A percentile compares a stretch with the other conserved stretches of the same genome.
Conservation (phyloP, 2,329 filamentous ascomycete genomes). For the Cladosporium sp. region DNA sequence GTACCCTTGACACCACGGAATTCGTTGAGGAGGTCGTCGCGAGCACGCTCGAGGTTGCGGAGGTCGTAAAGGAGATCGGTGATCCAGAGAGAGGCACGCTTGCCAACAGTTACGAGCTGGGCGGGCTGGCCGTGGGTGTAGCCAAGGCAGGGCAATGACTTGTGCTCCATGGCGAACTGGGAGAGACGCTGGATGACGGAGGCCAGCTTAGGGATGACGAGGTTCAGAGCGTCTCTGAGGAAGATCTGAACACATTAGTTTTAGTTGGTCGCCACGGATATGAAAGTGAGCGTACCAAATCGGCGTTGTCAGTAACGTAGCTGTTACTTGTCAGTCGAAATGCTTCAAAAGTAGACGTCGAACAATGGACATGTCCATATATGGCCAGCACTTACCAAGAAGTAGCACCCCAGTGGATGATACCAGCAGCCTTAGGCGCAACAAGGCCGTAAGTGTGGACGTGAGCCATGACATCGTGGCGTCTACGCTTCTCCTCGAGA, state of each 20-base stretch:
- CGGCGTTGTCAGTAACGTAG: slow-evolving; percentile 70
- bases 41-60: slow-evolving; percentile 65
- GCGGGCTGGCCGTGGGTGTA: slow-evolving; percentile 71
- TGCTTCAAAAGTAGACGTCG: background rate
- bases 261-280: background rate
- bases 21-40: slow-evolving; percentile 54
- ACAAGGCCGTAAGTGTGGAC: slow-evolving; percentile 61
- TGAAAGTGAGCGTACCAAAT: slow-evolving; percentile 44
- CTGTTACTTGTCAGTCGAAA: slow-evolving; percentile 11
- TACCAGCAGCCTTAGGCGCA: slow-evolving; percentile 72
- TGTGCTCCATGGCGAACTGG: slow-evolving; percentile 68
- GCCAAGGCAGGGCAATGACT: slow-evolving; percentile 66
- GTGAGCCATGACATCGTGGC: slow-evolving; percentile 53
- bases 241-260: slow-evolving; percentile 50
- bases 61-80: slow-evolving; percentile 75
- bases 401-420: slow-evolving; percentile 74
- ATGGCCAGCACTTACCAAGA: slow-evolving; percentile 32
- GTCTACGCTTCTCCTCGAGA: slow-evolving; percentile 45
- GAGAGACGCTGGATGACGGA: slow-evolving; percentile 72
- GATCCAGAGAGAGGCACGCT: slow-evolving; percentile 68
- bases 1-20: slow-evolving; percentile 74
- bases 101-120: slow-evolving; percentile 56
- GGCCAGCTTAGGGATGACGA: slow-evolving; percentile 74
- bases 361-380: background rate
- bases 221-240: slow-evolving; percentile 67